Percentiles rank a stretch among this genome's conserved stretches.
phyloP scores from a whole-genome alignment of 768 basidiomycete genomes.

The Suillus subaureus region DNA sequence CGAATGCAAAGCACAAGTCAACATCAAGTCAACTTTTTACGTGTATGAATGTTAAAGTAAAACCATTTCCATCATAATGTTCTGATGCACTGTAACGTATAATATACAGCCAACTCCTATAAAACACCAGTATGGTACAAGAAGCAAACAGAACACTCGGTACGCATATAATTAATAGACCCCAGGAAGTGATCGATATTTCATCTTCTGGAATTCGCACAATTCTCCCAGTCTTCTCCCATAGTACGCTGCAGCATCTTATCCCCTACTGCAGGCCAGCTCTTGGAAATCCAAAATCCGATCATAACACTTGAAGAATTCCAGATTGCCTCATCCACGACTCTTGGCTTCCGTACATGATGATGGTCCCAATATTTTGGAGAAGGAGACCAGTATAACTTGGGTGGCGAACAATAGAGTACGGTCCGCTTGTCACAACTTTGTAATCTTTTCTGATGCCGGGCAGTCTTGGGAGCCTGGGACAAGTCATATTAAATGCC shows the following conservation, averaged over 20 bases:
- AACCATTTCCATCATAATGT: background rate
- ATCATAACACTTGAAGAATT: too few relatives aligned
- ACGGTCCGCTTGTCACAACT: too few relatives aligned
- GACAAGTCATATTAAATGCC: too few relatives aligned
- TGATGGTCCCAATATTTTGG: too few relatives aligned
- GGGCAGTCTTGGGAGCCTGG: too few relatives aligned
- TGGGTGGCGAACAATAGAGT: too few relatives aligned
- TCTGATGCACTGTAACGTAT: background rate
- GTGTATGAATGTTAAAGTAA: background rate
- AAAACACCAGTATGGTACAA: background rate
- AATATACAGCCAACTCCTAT: background rate
- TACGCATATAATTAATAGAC: background rate
- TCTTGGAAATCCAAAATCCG: background rate
- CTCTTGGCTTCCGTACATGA: too few relatives aligned
- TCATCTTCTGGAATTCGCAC: background rate
- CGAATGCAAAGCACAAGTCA: background rate
- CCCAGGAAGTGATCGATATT: background rate
- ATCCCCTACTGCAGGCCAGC: background rate
- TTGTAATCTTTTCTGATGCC: too few relatives aligned
- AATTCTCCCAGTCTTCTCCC: background rate
- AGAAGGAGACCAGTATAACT: too few relatives aligned
- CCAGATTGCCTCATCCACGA: too few relatives aligned
- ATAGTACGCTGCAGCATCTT: background rate
- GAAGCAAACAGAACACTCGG: background rate
- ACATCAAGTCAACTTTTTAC: background rate